Base-by-base conservation (phyloP, 352 stramenopile species). In the Stephanocyclus meneghinianus region DNA sequence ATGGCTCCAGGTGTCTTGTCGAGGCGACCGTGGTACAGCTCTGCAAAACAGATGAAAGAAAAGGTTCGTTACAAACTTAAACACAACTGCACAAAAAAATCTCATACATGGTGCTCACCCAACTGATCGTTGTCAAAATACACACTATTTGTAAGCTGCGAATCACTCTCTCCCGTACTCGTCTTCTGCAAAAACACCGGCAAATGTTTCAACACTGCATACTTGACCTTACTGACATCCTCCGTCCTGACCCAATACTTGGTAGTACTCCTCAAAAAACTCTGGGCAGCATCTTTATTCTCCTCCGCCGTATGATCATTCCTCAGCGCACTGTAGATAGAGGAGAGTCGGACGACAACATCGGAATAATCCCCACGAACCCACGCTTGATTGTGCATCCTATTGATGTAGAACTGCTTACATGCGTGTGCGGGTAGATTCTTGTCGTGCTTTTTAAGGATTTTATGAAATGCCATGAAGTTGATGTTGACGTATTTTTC, bases 401-500 rank as follows among this genome's bases (percentile, higher is more conserved):
- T 71, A 42, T 84, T 87, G 11, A 94, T 87, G 80, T 96, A 96
- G 73, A 96, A 97, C 8, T 81, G 71, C 60, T 93, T 93, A 81
- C 91, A 95, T 0, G 85, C 78, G 62, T 88, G 81, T 9, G 79
- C 77, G 0, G 93, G 90, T 3, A 95, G 79, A 50, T 93, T 83
- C 74, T 95, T 94, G 84, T 97, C 94, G 75, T 96, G 94, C 77
- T 97, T 97, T 67, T 97, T 97, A 30, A 97, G 78, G 61, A 97
- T 96, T 83, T 97, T 97, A 81, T 95, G 92, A 85, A 96, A 96
- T 10, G 90, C 94, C 81, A 94, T 95, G 65, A 95, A 96, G 76
- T 97, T 97, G 18, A 96, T 82, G 67, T 97, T 97, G 37, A 96
- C 94, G 78, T 94, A 97, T 60, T 96, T 95, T 84, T 97, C 94